phyloP scores from a whole-genome alignment of 139 green algal species.

The Chlamydomonas asymmetrica region DNA sequence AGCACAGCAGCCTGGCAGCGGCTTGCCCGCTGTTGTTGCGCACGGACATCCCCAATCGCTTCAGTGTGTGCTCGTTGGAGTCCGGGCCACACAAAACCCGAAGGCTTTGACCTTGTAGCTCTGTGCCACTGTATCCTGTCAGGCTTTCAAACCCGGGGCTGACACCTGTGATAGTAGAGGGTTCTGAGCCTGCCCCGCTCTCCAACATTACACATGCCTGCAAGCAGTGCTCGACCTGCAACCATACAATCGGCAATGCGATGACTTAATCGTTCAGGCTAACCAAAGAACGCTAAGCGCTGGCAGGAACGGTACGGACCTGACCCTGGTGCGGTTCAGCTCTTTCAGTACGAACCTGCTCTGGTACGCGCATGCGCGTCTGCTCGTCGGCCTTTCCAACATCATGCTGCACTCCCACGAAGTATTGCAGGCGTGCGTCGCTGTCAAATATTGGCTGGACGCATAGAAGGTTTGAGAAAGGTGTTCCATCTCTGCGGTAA shows the following conservation, averaged over 20 bases:
- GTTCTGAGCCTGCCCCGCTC: background rate
- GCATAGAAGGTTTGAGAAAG: conserved; percentile 86
- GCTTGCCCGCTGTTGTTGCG: background rate
- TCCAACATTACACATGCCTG: background rate
- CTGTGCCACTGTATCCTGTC: conserved; percentile 42
- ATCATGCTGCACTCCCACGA: conserved; percentile 27
- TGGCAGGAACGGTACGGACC: too few species aligned
- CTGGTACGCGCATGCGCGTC: conserved; percentile 3
- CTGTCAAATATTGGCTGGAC: conserved; percentile 77
- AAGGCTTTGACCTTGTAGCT: conserved; percentile 32
- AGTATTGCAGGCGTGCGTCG: conserved; percentile 33
- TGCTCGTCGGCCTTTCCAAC: conserved; percentile 33
- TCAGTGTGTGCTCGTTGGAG: conserved; percentile 28
- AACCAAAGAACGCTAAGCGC: too few species aligned
- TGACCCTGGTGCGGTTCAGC: too few species aligned
- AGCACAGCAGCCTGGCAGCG: conserved; percentile 39
- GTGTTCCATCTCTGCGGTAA: conserved; percentile 74
- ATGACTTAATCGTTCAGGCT: background rate
- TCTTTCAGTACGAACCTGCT: conserved; percentile 18
- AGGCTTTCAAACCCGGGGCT: conserved; percentile 34
- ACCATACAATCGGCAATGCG: background rate
- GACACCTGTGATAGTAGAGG: conserved; percentile 3
- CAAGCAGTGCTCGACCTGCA: background rate
- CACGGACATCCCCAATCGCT: conserved; percentile 24
- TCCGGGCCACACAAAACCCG: conserved; percentile 48